These are phyloP conservation scores for Pythium phragmiticola DNA, from an alignment of 352 stramenopile species.

Conservation along the genomic window DNA sequence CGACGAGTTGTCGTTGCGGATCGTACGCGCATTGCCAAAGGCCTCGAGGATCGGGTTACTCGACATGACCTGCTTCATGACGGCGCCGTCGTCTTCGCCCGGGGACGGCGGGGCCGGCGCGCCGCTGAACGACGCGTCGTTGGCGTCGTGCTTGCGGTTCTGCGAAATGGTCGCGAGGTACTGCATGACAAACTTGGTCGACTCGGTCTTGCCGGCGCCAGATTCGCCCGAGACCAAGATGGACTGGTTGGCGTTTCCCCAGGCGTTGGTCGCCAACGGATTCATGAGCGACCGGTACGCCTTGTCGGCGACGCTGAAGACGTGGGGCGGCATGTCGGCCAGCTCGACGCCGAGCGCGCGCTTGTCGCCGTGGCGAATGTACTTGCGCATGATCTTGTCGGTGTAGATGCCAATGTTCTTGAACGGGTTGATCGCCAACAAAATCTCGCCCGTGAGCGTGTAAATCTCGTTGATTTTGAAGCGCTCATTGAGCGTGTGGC, in stretches of 20 bases:
- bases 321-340: conserved; percentile 83
- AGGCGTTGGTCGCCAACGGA: conserved; percentile 38
- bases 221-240: conserved; percentile 86
- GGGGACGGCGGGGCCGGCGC: conserved; percentile 62
- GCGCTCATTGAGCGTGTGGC: conserved; percentile 90
- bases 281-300: conserved; percentile 84
- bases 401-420: conserved; percentile 86
- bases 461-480: conserved; percentile 95
- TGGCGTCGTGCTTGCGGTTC: conserved; percentile 22
- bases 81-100: conserved; percentile 50
- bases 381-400: conserved; percentile 87
- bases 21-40: conserved; percentile 97
- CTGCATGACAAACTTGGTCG: conserved; percentile 89
- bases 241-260: conserved; percentile 59
- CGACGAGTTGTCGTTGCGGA: conserved; percentile 96
- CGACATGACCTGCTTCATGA: conserved; percentile 80
- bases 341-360: conserved; percentile 61
- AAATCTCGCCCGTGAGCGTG: conserved; percentile 84
- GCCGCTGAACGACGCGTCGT: conserved; percentile 49
- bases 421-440: conserved; percentile 89
- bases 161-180: conserved; percentile 86
- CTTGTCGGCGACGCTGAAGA: conserved; percentile 90
- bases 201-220: conserved; percentile 88
- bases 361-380: conserved; percentile 83
- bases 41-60: conserved; percentile 95